These are phyloP conservation scores for Erysimum pusillum DNA, from an alignment of 441 rosid genomes.

Conservation along the genomic window DNA sequence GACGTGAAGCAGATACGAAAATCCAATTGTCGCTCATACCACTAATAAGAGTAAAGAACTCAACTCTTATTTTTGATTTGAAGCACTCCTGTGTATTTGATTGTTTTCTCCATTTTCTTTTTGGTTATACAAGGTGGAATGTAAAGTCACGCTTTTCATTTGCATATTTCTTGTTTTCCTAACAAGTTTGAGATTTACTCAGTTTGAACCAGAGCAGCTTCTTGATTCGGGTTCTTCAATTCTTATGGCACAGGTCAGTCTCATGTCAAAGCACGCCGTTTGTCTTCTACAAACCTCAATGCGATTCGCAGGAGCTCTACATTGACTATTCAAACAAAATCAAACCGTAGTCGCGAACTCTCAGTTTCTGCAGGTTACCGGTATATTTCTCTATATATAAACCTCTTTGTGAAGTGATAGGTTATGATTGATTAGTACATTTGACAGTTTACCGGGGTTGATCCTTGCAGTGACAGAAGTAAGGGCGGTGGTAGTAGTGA, in stretches of 20 bases:
- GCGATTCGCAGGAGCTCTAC: conserved; percentile 48
- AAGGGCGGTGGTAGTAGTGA: conserved; percentile 71
- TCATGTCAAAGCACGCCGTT: conserved; percentile 45
- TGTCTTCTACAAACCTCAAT: conserved; percentile 50
- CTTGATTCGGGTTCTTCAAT: background rate
- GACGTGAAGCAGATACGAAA: background rate
- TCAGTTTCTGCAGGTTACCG: conserved; percentile 61
- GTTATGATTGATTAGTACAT: background rate
- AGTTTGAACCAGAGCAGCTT: background rate
- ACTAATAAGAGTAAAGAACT: background rate
- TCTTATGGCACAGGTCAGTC: conserved; percentile 51
- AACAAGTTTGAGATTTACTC: background rate
- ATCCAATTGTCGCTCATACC: background rate
- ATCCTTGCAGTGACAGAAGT: conserved; percentile 55
- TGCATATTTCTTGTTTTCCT: background rate
- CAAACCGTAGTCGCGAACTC: conserved; percentile 44
- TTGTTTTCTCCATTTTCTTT: background rate
- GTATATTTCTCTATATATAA: conserved; percentile 46
- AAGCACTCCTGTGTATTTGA: conserved; percentile 5
- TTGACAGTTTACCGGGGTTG: background rate
- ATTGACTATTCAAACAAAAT: conserved; percentile 50
- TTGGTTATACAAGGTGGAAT: background rate
- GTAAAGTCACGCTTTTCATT: background rate
- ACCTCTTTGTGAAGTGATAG: background rate
- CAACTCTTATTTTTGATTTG: background rate